Base-by-base conservation (phyloP, 148 eudicot genomes). In the Cornus florida region DNA sequence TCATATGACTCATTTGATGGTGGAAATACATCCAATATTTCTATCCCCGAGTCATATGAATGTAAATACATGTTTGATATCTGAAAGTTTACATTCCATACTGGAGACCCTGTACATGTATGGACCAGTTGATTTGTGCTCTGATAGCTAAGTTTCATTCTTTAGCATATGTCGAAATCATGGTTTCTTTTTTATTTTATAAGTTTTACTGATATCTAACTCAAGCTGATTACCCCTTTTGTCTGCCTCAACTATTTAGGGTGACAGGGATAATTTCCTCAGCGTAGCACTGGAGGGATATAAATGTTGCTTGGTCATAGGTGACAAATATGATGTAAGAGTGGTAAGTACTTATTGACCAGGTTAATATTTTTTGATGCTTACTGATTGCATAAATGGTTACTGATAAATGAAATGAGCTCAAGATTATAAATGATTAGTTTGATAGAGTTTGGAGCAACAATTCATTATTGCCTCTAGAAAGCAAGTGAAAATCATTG, bases 271-370 rank as follows among this genome's bases (percentile, higher is more conserved):
- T 84, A 90, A 91, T 79, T 92, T 93, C 83, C 88, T 96, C 65
- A 84, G 85, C 79, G 82, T 92, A 57, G 97, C 98, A 69, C 88
- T 93, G 79, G 97, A 88, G 75, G 99, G 97, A 73, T 96, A 96
- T 82, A 91, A 90, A 69, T 87, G 83, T 60, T 96, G 99, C 84
- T 86, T 96, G 80, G 91, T 96, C 78, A 81, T 92, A 70, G 99
- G 99, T 71, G 95, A 93, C 75, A 93, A 93, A 84, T 96, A 96
- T 81, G 99, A 96, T 88, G 94, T 96, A 53, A 87, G 93, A 91
- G 99, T 88, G 98, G 99, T 96, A 83, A 73, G 74, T 83, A 72
- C 57, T 82, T 23, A 19, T 41, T 71, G 39, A 70, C 43, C 13
- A 23, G 65, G 48, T 35, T 14, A 24, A 28, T 53, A 17, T n/a